phyloP scores from a whole-genome alignment of 106 monocot species.

The Narthecium ossifragum region DNA sequence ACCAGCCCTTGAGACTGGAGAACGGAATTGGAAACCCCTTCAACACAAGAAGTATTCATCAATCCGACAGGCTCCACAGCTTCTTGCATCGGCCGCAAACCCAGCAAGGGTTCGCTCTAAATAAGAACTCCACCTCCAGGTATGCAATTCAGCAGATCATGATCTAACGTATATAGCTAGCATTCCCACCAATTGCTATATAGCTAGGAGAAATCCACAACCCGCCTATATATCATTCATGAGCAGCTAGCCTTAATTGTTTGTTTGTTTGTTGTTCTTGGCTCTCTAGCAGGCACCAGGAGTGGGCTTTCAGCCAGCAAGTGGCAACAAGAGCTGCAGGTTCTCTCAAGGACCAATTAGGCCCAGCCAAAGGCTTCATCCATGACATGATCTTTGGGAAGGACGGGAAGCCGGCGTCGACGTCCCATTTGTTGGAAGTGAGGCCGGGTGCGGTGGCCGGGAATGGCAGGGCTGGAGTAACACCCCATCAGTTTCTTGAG shows the following conservation, averaged over 20 bases:
- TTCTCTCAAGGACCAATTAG: slow-evolving; percentile 30
- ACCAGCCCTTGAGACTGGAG: slow-evolving; percentile 29
- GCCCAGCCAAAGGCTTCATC: slow-evolving; percentile 36
- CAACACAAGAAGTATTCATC: slow-evolving; percentile 16
- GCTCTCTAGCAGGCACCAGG: slow-evolving; percentile 30
- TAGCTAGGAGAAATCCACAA: background rate
- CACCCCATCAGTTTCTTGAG: slow-evolving; percentile 12
- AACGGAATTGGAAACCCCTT: slow-evolving; percentile 15
- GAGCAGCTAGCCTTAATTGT: background rate
- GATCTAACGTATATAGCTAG: too few species aligned
- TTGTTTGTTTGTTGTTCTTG: too few species aligned
- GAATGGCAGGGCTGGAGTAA: background rate
- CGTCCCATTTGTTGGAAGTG: slow-evolving; percentile 58
- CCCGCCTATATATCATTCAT: slow-evolving; percentile 1
- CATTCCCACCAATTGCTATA: background rate
- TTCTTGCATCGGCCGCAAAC: slow-evolving; percentile 23
- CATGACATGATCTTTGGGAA: slow-evolving; percentile 52
- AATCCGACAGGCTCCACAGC: slow-evolving; percentile 16
- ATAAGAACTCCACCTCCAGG: slow-evolving; percentile 33
- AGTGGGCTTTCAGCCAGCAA: slow-evolving; percentile 53
- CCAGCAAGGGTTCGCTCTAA: slow-evolving; percentile 30
- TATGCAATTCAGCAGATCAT: too few species aligned
- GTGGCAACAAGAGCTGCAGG: slow-evolving; percentile 14
- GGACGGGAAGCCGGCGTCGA: slow-evolving; percentile 32
- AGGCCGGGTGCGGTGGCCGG: slow-evolving; percentile 30